These are phyloP conservation scores for Populus hybrid DNA, from an alignment of 441 rosid genomes.

Conservation along the genomic window DNA sequence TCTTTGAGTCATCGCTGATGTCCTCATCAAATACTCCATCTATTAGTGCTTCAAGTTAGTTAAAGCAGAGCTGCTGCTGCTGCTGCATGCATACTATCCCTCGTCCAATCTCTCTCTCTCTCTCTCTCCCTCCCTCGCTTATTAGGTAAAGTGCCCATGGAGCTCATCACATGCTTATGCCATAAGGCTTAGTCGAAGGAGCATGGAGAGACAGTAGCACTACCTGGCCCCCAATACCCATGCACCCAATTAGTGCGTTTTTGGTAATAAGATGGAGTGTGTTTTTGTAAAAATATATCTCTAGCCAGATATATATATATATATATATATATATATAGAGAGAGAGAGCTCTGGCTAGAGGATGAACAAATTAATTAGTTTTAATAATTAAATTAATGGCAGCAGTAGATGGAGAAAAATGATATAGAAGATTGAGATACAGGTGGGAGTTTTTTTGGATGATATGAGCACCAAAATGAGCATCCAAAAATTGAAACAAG, in stretches of 20 bases:
- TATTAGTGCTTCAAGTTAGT: slow-evolving; percentile 48
- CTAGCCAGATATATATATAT: too few species aligned
- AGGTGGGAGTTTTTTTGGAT: not conserved
- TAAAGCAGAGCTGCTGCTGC: slow-evolving; percentile 37
- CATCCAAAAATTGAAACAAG: not conserved
- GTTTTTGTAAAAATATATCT: too few species aligned
- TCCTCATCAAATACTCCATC: slow-evolving; percentile 8
- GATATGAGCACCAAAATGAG: not conserved
- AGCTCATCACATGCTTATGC: too few species aligned
- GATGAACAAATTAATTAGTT: not conserved
- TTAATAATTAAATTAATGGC: not conserved
- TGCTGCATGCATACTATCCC: not conserved
- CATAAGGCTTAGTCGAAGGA: too few species aligned
- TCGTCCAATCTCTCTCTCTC: not conserved
- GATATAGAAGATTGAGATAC: not conserved
- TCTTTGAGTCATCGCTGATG: slow-evolving; percentile 43
- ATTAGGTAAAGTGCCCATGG: too few species aligned
- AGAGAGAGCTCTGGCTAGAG: too few species aligned
- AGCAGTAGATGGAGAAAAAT: not conserved
- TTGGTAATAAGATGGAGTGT: too few species aligned
- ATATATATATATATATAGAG: too few species aligned
- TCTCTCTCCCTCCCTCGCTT: too few species aligned
- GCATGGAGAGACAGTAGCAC: too few species aligned
- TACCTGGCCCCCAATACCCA: too few species aligned
- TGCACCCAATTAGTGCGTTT: too few species aligned